Evolutionary conservation across 768 basidiomycete species (phyloP).

Genomic region (Mycena amicta): DNA sequence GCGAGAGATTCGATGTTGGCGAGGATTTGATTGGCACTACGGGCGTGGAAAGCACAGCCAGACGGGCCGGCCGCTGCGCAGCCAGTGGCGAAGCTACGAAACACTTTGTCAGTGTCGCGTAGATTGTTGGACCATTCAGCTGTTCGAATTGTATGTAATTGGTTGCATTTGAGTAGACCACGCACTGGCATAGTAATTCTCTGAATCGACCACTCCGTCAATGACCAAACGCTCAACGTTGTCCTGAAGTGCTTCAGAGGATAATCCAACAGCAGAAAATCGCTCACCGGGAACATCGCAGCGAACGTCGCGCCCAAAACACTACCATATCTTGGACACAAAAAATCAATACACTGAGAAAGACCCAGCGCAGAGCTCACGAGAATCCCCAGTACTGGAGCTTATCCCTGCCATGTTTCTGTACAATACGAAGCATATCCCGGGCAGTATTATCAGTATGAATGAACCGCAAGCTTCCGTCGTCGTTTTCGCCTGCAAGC

Average conservation of each 20-base stretch:
- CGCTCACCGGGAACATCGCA: slow-evolving; percentile 14
- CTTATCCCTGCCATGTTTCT: slow-evolving; percentile 8
- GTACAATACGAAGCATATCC: slow-evolving; percentile 16
- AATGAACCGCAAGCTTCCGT: slow-evolving; percentile 2
- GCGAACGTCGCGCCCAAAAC: slow-evolving; percentile 18
- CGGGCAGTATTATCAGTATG: slow-evolving; percentile 11
- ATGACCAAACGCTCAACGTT: slow-evolving; percentile 14
- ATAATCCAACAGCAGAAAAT: background rate
- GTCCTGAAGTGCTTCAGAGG: background rate
- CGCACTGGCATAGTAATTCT: slow-evolving; percentile 3
- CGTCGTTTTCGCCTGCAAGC: slow-evolving; percentile 1
- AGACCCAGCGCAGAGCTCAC: too few species aligned
- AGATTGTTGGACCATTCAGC: background rate
- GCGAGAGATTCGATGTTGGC: slow-evolving; percentile 39
- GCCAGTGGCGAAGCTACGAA: slow-evolving; percentile 37
- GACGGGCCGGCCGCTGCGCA: slow-evolving; percentile 40
- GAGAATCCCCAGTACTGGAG: slow-evolving; percentile 16
- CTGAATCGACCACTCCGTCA: slow-evolving; percentile 6
- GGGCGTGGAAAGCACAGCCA: slow-evolving; percentile 41
- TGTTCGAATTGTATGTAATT: background rate
- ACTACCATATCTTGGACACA: background rate
- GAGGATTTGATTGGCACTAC: slow-evolving; percentile 33
- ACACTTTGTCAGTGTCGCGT: slow-evolving; percentile 38
- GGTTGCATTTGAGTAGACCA: too few species aligned
- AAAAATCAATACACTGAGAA: too few species aligned